Base-by-base conservation (phyloP, 2,329 filamentous ascomycete species). In the Venturia oleaginea region DNA sequence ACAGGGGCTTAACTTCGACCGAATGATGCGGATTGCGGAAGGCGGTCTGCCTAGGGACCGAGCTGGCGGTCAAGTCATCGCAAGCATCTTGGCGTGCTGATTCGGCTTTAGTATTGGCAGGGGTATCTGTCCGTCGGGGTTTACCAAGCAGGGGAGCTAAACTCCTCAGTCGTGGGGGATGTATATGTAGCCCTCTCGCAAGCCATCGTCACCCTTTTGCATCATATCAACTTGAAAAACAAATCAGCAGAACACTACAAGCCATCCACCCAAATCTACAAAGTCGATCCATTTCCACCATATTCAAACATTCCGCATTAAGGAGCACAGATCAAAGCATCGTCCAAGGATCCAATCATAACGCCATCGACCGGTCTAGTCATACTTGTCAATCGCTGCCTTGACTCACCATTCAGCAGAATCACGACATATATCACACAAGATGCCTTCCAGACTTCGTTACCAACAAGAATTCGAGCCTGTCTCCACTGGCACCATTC, bases 401-500 rank as follows among this genome's bases (percentile, higher is more conserved):
- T 64, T 64, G 63, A 64, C 51, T 64, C 62, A 57, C 27, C 46
- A 64, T 6, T 40, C 63, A 61, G 32, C 15, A 30, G 22, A 60
- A 59, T 61, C 38, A 46, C 61, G 43, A 59, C 55, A 43, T 64
- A 59, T 61, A 57, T 63, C n/a, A 27, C 62, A 54, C 69, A 73
- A 67, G 63, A 81, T 81, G 78, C 76, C 79, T 77, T 81, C 79
- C 69, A 76, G 77, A 68, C 78, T 81, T 68, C 73, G 79, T 69
- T 72, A 77, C 61, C 78, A 81, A 74, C 74, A 75, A 60, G 69
- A 72, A 66, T 79, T 80, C 68, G 78, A 79, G 70, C 78, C 78
- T 63, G 70, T 80, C 69, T 76, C 76, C 64, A 74, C 78, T 72
- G 77, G 75, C 54, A 75, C 75, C 63, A 76, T 77, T 72, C 75